Percentiles rank a stretch among this genome's conserved stretches.
Evolutionary conservation across 1,284 basidiomycete genomes (phyloP).

Genomic region (Puccinia triticina): DNA sequence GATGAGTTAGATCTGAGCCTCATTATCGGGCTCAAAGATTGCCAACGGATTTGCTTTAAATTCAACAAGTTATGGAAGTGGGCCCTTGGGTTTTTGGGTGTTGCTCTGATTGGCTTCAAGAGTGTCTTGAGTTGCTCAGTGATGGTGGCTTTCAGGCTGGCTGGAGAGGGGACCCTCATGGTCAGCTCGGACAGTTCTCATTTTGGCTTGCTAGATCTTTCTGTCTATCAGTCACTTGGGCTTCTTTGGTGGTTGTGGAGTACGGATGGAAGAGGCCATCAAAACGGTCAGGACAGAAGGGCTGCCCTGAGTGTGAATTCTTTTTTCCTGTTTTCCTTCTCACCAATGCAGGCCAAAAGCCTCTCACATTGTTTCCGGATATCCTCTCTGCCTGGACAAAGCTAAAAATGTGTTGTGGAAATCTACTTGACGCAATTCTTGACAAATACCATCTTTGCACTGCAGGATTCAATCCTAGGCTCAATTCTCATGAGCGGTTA

Average conservation of each 20-base stretch:
- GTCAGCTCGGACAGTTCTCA: not conserved
- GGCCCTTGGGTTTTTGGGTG: not conserved
- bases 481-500: too few relatives aligned
- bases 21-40: conserved; percentile 76
- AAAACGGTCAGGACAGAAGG: not conserved
- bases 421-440: too few relatives aligned
- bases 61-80: conserved; percentile 62
- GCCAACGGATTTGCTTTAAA: conserved; percentile 62
- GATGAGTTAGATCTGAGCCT: conserved; percentile 73
- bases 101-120: not conserved
- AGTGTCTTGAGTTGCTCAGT: not conserved
- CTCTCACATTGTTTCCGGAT: too few relatives aligned
- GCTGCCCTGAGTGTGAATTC: not conserved
- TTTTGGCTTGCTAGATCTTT: not conserved
- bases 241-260: too few relatives aligned
- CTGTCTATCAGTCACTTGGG: too few relatives aligned
- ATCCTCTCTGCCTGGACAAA: too few relatives aligned
- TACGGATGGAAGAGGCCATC: too few relatives aligned
- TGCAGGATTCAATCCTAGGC: too few relatives aligned
- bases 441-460: too few relatives aligned
- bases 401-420: too few relatives aligned
- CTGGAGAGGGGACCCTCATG: not conserved
- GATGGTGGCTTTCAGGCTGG: not conserved
- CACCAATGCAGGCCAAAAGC: too few relatives aligned
- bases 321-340: too few relatives aligned